Base-by-base conservation (phyloP, 73 alveolate genomes). In the Urostyla sp. region DNA sequence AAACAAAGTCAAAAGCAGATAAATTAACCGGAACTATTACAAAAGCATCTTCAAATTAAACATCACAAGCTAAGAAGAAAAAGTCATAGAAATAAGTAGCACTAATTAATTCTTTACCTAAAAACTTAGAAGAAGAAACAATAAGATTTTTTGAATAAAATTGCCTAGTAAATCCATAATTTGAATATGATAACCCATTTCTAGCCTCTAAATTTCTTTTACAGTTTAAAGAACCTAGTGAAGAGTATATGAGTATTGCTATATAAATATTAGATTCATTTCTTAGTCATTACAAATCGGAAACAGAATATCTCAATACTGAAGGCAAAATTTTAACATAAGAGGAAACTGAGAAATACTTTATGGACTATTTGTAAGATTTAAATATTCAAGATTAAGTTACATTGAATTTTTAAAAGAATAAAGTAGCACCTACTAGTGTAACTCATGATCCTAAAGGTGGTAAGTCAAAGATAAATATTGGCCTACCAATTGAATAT, bases 401-500 rank as follows among this genome's bases (percentile, higher is more conserved):
- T 21, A 37, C 69, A 6, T 18, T 85, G 11, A 76, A 52, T 31
- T 85, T 85, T 56, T 24, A 31, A 5, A 77, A 61, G 52, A 57
- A 75, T 44, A 45, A 73, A 43, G 73, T 85, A 4, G 93, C 88
- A 0, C 84, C 85, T 5, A 85, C 93, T 4, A 52, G 83, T 61
- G 85, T 75, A 0, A 72, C 72, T 40, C 80, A 78, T 49, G 82
- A 85, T 66, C 77, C 85, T 7, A 75, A 77, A 46, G 28, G 80
- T 6, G 81, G 79, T 10, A 56, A 51, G 51, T 52, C 72, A 32
- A 51, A 60, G 55, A 79, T 85, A 16, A 88, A 80, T 38, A 84
- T 88, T 31, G 80, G 92, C 10, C 55, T 84, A n/a, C 95, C 95
- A 1, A 63, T 60, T 24, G 88, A 81, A 63, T 88, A 88, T 72